phyloP scores from a whole-genome alignment of 2,329 filamentous ascomycete species.

The Sclerotinia minor region DNA sequence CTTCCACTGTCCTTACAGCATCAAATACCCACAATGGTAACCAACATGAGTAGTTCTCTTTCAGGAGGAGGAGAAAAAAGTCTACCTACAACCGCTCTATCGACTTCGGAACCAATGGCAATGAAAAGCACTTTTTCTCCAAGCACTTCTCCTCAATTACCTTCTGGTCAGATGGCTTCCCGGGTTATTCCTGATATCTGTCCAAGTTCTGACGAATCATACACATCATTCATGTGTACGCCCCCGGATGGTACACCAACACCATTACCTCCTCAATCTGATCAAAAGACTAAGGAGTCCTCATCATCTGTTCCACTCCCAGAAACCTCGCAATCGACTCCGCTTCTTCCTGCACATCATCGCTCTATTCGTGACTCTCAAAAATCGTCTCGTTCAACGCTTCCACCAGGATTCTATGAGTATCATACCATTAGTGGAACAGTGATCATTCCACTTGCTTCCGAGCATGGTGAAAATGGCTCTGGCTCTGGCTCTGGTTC shows the following conservation, averaged over 20 bases:
- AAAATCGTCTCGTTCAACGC: too few species aligned
- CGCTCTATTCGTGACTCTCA: not conserved
- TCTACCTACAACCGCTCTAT: not conserved
- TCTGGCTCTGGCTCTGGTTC: not conserved
- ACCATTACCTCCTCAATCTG: not conserved
- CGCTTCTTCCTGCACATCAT: not conserved
- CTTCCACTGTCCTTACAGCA: not conserved
- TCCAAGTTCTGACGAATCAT: not conserved
- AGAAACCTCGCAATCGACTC: not conserved
- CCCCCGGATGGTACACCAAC: too few species aligned
- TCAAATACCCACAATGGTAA: not conserved
- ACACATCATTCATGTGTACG: not conserved
- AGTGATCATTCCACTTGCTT: too few species aligned
- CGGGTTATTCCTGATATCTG: too few species aligned
- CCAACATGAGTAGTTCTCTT: not conserved
- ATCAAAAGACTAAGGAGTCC: not conserved
- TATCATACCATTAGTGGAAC: not conserved
- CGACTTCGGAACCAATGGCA: not conserved
- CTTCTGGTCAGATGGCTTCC: not conserved
- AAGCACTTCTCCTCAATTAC: too few species aligned
- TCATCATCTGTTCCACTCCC: not conserved
- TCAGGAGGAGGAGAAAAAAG: not conserved
- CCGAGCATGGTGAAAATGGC: too few species aligned
- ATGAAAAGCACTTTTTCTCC: not conserved
- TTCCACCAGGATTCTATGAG: not conserved